Evolutionary conservation across 2,329 filamentous ascomycete species (phyloP).

Genomic region (Grosmannia huntii): DNA sequence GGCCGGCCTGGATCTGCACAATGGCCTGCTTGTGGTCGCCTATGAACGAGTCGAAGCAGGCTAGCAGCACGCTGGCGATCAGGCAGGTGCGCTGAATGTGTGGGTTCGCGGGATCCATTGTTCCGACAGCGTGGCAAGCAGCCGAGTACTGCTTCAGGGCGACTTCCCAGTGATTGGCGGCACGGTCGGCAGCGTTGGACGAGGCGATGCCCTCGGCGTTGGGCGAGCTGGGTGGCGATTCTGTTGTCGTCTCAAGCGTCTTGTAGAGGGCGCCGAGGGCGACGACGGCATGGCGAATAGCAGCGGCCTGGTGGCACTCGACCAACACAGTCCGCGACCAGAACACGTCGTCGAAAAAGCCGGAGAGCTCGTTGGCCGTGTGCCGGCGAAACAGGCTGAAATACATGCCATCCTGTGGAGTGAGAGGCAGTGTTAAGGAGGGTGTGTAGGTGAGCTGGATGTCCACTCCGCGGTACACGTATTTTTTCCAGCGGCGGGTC

Average conservation of each 20-base stretch:
- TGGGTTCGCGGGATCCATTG: conserved; percentile 28
- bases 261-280: conserved; percentile 56
- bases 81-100: conserved; percentile 32
- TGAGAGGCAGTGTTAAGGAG: conserved; percentile 30
- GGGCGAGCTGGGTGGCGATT: conserved; percentile 36
- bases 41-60: conserved; percentile 57
- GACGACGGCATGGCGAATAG: conserved; percentile 52
- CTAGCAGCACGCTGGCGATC: conserved; percentile 52
- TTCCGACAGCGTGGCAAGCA: conserved; percentile 38
- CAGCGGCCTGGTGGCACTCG: conserved; percentile 47
- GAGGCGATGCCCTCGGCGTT: conserved; percentile 18
- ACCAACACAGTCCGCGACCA: conserved; percentile 51
- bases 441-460: conserved; percentile 21
- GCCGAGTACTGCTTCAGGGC: conserved; percentile 47
- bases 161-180: conserved; percentile 42
- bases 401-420: conserved; percentile 41
- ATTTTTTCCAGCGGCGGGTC: too few relatives aligned
- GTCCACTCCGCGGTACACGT: too few relatives aligned
- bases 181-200: conserved; percentile 12
- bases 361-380: conserved; percentile 50
- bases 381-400: conserved; percentile 49
- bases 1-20: conserved; percentile 44
- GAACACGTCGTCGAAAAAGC: conserved; percentile 54
- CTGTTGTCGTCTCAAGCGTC: conserved; percentile 45
- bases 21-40: conserved; percentile 51